phyloP scores from a whole-genome alignment of 2,329 filamentous ascomycete genomes.

The Fusarium sp. region DNA sequence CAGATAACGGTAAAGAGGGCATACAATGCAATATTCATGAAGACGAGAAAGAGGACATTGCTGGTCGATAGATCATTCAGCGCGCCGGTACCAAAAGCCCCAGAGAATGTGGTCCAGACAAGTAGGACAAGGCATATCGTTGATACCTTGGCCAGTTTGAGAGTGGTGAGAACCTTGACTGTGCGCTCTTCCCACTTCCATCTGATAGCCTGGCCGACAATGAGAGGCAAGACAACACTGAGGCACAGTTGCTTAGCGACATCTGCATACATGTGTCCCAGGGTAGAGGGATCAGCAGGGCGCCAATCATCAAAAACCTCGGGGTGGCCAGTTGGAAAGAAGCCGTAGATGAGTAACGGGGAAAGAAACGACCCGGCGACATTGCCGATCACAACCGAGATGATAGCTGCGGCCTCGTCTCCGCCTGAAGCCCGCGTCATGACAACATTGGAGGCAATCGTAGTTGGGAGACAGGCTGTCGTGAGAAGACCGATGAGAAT shows the following conservation, averaged over 20 bases:
- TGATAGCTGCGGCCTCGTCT: slow-evolving; percentile 72
- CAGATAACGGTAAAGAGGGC: slow-evolving; percentile 72
- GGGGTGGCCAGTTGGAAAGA: slow-evolving; percentile 60
- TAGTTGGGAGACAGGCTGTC: slow-evolving; percentile 75
- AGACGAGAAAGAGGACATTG: slow-evolving; percentile 73
- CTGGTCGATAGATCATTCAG: slow-evolving; percentile 67
- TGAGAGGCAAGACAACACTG: slow-evolving; percentile 72
- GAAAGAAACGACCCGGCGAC: slow-evolving; percentile 75
- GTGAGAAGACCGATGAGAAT: slow-evolving; percentile 76
- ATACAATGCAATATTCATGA: slow-evolving; percentile 74
- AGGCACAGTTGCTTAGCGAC: slow-evolving; percentile 77
- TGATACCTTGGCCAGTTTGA: slow-evolving; percentile 64
- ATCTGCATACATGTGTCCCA: slow-evolving; percentile 71
- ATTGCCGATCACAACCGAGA: slow-evolving; percentile 78
- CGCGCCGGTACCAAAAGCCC: slow-evolving; percentile 71
- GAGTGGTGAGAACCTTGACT: slow-evolving; percentile 62
- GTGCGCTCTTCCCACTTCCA: slow-evolving; percentile 62
- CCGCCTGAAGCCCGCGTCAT: slow-evolving; percentile 78
- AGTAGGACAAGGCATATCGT: slow-evolving; percentile 60
- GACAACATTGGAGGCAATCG: slow-evolving; percentile 78
- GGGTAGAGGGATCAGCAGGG: slow-evolving; percentile 62
- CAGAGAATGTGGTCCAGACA: slow-evolving; percentile 74
- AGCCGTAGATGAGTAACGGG: slow-evolving; percentile 71
- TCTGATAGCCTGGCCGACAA: slow-evolving; percentile 70
- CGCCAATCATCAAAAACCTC: slow-evolving; percentile 67